A percentile compares a stretch with the other conserved stretches of the same genome.
Evolutionary conservation across 345 rosid species (phyloP).

Genomic region (Acer campestre): DNA sequence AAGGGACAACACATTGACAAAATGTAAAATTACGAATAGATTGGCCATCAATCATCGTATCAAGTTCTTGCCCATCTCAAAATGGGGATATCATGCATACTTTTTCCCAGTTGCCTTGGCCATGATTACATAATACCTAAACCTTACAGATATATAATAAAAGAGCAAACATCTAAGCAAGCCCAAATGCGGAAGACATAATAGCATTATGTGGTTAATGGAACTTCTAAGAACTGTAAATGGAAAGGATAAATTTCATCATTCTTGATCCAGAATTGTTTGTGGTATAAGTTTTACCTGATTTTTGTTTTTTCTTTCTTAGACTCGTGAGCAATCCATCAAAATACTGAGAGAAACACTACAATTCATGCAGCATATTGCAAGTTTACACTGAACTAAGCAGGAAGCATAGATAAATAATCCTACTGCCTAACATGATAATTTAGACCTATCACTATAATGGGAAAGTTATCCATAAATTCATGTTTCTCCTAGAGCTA

Average conservation of each 20-base stretch:
- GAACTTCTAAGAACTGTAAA: not conserved
- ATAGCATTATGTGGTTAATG: not conserved
- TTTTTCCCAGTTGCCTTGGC: not conserved
- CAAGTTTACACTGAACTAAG: not conserved
- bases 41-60: not conserved
- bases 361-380: not conserved
- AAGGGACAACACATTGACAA: conserved; percentile 11
- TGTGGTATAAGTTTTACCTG: not conserved
- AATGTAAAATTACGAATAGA: not conserved
- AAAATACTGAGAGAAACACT: not conserved
- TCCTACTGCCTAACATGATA: not conserved
- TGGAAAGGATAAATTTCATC: not conserved
- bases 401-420: not conserved
- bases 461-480: not conserved
- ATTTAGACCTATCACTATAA: not conserved
- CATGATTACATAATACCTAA: not conserved
- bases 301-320: not conserved
- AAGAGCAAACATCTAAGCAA: not conserved
- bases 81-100: not conserved
- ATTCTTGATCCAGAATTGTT: not conserved
- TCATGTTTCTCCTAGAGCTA: not conserved
- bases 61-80: not conserved
- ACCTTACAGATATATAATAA: not conserved
- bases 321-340: not conserved
- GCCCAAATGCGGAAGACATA: not conserved